Conservation (phyloP, 352 stramenopile genomes). For the Phytopythium kandeliae region DNA sequence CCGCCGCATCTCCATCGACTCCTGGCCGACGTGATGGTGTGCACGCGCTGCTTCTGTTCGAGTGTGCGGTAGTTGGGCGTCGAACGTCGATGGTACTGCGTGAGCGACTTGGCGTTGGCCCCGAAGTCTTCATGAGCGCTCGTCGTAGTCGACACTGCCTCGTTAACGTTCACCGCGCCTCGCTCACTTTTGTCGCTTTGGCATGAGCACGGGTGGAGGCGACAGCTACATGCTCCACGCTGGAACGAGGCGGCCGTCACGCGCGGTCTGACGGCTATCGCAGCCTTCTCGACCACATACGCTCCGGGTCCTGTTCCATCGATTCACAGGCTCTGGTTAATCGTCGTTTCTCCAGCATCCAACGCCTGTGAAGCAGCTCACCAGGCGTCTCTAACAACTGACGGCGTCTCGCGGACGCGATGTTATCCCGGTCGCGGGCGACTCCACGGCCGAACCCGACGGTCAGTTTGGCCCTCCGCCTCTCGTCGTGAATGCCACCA, state of each 20-base stretch:
- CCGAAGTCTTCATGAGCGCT: not conserved
- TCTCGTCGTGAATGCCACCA: not conserved
- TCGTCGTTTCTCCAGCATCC: too few species aligned
- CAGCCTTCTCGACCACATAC: constrained; percentile 18
- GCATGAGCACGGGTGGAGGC: constrained; percentile 18
- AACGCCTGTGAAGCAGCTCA: too few species aligned
- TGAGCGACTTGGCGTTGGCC: not conserved
- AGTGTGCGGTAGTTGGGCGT: constrained; percentile 17
- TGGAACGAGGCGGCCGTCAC: constrained; percentile 3
- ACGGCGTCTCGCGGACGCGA: too few species aligned
- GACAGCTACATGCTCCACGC: constrained; percentile 8
- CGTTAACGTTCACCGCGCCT: not conserved
- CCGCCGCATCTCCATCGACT: constrained; percentile 15
- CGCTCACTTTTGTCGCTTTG: constrained; percentile 1
- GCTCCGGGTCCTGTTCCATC: constrained; percentile 17
- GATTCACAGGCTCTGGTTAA: constrained; percentile 10
- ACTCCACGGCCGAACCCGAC: constrained; percentile 16
- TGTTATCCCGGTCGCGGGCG: constrained; percentile 2
- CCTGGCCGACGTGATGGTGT: constrained; percentile 13
- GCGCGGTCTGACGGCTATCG: constrained; percentile 14
- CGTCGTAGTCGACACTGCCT: constrained; percentile 16
- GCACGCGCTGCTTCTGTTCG: constrained; percentile 22
- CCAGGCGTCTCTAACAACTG: too few species aligned
- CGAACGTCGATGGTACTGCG: constrained; percentile 5
- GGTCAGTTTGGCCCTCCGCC: constrained; percentile 1